A percentile compares a stretch with the other conserved stretches of the same genome.
These are phyloP conservation scores for Pichia sp. DNA, from an alignment of 1,139 yeast genomes.

Conservation along the genomic window DNA sequence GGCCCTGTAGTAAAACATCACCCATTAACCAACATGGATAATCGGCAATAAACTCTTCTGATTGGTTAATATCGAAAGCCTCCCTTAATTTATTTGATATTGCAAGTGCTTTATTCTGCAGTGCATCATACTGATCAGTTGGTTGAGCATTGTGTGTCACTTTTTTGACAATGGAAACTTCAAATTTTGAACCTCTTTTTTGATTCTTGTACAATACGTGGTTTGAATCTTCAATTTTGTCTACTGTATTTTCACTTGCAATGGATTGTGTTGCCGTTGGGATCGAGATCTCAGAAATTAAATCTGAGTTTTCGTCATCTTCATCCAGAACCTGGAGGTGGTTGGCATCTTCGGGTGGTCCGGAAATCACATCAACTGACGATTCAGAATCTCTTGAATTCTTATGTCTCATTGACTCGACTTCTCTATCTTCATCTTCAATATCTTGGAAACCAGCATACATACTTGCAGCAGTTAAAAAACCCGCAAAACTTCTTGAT, in stretches of 20 bases:
- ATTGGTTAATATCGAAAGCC: slow-evolving; percentile 41
- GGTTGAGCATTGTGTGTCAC: neutral
- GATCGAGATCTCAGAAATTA: neutral
- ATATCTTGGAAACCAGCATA: slow-evolving; percentile 45
- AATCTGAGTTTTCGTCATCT: slow-evolving; percentile 3
- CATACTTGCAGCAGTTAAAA: slow-evolving; percentile 52
- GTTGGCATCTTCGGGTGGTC: slow-evolving; percentile 9
- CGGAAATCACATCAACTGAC: neutral
- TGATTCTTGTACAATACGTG: neutral
- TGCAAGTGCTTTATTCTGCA: slow-evolving; percentile 32
- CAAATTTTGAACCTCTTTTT: slow-evolving; percentile 28
- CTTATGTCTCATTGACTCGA: slow-evolving; percentile 11
- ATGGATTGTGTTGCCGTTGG: neutral
- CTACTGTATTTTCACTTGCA: neutral
- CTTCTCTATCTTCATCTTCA: slow-evolving; percentile 26
- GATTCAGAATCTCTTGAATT: neutral
- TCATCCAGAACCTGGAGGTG: slow-evolving; percentile 2
- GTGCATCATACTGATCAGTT: slow-evolving; percentile 10
- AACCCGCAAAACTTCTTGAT: slow-evolving; percentile 47
- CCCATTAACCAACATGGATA: slow-evolving; percentile 78
- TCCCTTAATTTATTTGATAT: slow-evolving; percentile 35
- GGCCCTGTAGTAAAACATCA: slow-evolving; percentile 86
- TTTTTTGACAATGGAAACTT: slow-evolving; percentile 34
- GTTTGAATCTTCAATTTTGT: neutral
- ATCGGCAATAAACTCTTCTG: slow-evolving; percentile 54